Evolutionary conservation across 768 basidiomycete genomes (phyloP).

Genomic region (Pholiota conissans): DNA sequence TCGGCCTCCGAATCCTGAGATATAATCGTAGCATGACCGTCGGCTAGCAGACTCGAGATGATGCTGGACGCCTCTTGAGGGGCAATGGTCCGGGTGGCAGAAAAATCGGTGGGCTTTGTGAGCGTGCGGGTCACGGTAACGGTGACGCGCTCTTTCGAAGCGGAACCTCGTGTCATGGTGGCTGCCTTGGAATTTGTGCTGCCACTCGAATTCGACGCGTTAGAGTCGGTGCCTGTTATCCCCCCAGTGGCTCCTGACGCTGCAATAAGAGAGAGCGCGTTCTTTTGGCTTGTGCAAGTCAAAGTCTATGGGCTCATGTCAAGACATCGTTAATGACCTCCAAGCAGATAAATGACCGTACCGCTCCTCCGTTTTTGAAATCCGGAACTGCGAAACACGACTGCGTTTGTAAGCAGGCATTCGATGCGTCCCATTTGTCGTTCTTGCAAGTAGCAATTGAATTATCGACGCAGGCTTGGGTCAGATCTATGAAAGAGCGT

Average conservation of each 20-base stretch:
- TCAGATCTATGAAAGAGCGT: conserved; percentile 29
- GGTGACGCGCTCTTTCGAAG: conserved; percentile 4
- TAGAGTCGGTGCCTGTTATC: conserved; percentile 23
- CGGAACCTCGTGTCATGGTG: conserved; percentile 7
- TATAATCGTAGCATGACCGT: neutral
- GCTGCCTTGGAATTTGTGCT: conserved; percentile 11
- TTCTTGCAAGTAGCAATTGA: conserved; percentile 41
- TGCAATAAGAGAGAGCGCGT: conserved; percentile 43
- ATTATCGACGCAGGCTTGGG: conserved; percentile 42
- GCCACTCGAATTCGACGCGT: neutral
- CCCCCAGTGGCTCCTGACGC: conserved; percentile 48
- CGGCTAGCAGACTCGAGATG: conserved; percentile 26
- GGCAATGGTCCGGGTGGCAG: conserved; percentile 41
- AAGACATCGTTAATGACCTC: neutral
- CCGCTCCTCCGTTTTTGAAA: conserved; percentile 41
- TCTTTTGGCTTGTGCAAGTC: conserved; percentile 52
- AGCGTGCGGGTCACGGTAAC: conserved; percentile 34
- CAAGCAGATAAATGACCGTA: conserved; percentile 25
- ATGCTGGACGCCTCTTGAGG: conserved; percentile 25
- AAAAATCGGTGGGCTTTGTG: conserved; percentile 12
- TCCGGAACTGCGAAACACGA: conserved; percentile 56
- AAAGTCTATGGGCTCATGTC: conserved; percentile 32
- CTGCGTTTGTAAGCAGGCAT: conserved; percentile 35
- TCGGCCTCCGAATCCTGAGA: neutral
- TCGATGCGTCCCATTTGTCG: conserved; percentile 37